Evolutionary conservation across 139 green algal genomes (phyloP).

Genomic region (Auxenochlorella pyrenoidosa): DNA sequence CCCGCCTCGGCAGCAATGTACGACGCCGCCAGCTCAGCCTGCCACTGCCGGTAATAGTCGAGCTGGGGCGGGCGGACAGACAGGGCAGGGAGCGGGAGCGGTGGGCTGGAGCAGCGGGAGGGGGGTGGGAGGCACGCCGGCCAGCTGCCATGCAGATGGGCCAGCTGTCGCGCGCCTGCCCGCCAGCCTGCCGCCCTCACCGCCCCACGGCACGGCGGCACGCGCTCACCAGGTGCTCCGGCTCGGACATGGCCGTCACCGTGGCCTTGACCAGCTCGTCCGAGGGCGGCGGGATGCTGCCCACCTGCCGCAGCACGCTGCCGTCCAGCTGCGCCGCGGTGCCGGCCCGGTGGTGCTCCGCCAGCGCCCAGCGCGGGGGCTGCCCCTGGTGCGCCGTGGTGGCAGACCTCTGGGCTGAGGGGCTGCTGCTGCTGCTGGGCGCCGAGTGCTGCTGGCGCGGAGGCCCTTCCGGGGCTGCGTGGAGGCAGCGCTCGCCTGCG

Average conservation of each 20-base stretch:
- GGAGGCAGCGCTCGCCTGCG: not conserved
- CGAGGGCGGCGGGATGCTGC: not conserved
- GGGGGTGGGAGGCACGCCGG: not conserved
- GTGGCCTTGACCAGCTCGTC: constrained; percentile 6
- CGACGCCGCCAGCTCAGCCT: not conserved
- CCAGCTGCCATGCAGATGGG: too few relatives aligned
- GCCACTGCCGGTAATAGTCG: constrained; percentile 10
- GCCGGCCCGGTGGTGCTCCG: not conserved
- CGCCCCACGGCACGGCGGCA: too few relatives aligned
- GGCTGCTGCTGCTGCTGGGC: not conserved
- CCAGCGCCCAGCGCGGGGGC: not conserved
- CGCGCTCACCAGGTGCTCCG: constrained; percentile 14
- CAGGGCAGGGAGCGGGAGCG: not conserved
- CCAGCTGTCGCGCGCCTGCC: too few relatives aligned
- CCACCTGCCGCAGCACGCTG: constrained; percentile 8
- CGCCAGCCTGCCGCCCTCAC: not conserved
- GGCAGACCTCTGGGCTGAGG: not conserved
- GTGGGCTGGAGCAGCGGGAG: not conserved
- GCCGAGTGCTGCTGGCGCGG: not conserved
- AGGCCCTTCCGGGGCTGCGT: too few relatives aligned
- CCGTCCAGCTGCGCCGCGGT: not conserved
- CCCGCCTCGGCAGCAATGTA: not conserved
- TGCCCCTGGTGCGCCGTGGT: not conserved
- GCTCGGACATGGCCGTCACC: not conserved
- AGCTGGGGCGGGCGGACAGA: not conserved